Base-by-base conservation (phyloP, 2,329 filamentous ascomycete genomes). In the Cercospora janseana region DNA sequence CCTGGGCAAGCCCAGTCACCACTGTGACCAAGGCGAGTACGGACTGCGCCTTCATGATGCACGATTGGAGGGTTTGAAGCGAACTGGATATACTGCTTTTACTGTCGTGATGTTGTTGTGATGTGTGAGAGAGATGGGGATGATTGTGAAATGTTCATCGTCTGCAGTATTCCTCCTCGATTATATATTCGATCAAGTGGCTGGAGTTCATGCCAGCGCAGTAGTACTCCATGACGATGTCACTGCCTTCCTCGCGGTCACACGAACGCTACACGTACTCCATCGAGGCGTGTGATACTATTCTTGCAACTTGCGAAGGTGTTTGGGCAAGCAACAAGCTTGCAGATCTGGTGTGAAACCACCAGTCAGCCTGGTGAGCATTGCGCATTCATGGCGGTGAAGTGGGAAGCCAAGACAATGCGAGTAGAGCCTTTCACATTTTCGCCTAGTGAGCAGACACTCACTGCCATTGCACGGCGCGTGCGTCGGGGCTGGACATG, bases 1-100 rank as follows among this genome's bases (percentile, higher is more conserved):
- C 35, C 26, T 40, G 35, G 0, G 26, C 35, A 6, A 40, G 15
- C 20, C 35, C 35, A 6, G 20, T 23, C 9, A 40, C 21, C 20
- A 40, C 3, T 2, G 35, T 26, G 35, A 40, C 26, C 35, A 40
- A 26, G 35, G 35, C 21, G 35, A 40, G 35, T 15, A 40, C 21
- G 16, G 35, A 40, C 12, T 40, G 35, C 16, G 35, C n/a, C 35
- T 40, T 40, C 35, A 40, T 40, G n/a, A 13, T 40, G 35, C 23
- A 16, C 21, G 7, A 40, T 26, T 20, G 23, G 6, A 24, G 35
- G 16, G 12, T n/a, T 40, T 16, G 21, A 6, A 26, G 16, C 4
- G 35, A 24, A 40, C 9, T 23, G 35, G 26, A 6, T 15, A 15
- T 20, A 40, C 21, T n/a, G 21, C 13, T 40, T 40, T 20, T 26